phyloP scores from a whole-genome alignment of 176 grass and related monocot species.

The Oryza meridionalis region DNA sequence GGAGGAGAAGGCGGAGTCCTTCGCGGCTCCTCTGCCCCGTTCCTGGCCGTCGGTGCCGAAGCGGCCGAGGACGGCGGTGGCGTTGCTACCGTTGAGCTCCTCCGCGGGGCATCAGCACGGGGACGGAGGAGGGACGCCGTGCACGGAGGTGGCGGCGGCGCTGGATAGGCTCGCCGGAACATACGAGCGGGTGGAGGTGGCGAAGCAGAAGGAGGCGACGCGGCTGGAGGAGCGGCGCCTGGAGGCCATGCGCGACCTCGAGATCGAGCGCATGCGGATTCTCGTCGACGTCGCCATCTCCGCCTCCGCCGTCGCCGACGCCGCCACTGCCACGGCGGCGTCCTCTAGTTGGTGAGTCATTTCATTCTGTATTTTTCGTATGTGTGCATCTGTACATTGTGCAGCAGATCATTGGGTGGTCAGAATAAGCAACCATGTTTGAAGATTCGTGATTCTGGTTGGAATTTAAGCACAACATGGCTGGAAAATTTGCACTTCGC shows the following conservation, averaged over 20 bases:
- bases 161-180: constrained; percentile 53
- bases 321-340: constrained; percentile 17
- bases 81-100: constrained; percentile 36
- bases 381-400: background rate
- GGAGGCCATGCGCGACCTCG: constrained; percentile 52
- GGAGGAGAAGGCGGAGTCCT: background rate
- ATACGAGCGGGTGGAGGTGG: constrained; percentile 54
- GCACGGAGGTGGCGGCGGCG: constrained; percentile 48
- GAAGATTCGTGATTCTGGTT: constrained; percentile 22
- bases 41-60: constrained; percentile 57
- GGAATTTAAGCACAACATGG: background rate
- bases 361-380: background rate
- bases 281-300: constrained; percentile 57
- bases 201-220: constrained; percentile 55
- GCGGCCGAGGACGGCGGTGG: constrained; percentile 54
- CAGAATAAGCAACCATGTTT: background rate
- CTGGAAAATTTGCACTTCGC: constrained; percentile 16
- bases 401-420: background rate
- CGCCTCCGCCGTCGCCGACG: constrained; percentile 10
- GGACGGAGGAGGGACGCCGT: background rate
- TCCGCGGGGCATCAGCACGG: constrained; percentile 26
- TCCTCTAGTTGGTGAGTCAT: constrained; percentile 40
- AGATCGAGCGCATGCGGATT: constrained; percentile 61
- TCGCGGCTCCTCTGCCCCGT: constrained; percentile 37
- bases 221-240: constrained; percentile 61